These are phyloP conservation scores for Bremia lactucae DNA, from an alignment of 352 stramenopile genomes.

Conservation along the genomic window DNA sequence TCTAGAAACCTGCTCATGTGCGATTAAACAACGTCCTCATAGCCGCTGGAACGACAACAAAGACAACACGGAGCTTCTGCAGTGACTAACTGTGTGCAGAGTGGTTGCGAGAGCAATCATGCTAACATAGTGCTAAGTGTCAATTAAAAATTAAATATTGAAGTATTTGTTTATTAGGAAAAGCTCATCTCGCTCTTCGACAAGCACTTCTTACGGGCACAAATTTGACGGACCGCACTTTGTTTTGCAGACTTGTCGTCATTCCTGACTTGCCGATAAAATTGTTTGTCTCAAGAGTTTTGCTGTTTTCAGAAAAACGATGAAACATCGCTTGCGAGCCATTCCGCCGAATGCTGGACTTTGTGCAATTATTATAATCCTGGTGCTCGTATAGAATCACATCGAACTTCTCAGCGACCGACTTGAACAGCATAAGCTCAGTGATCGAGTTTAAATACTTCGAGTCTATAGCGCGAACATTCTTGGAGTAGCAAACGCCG, in stretches of 20 bases:
- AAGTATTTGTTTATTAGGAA: too few species aligned
- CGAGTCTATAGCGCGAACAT: slow-evolving; percentile 14
- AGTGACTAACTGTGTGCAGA: too few species aligned
- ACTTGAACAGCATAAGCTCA: slow-evolving; percentile 35
- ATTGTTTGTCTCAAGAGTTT: slow-evolving; percentile 11
- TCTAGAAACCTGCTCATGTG: too few species aligned
- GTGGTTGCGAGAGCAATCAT: too few species aligned
- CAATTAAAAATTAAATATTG: too few species aligned
- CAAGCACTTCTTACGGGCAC: too few species aligned
- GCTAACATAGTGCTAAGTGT: too few species aligned
- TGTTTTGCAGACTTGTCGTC: slow-evolving; percentile 15
- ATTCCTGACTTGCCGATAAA: slow-evolving; percentile 2
- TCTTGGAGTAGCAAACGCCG: slow-evolving; percentile 28
- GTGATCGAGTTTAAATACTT: slow-evolving; percentile 24
- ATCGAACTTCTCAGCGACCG: slow-evolving; percentile 23
- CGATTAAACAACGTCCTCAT: too few species aligned
- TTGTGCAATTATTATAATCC: slow-evolving; percentile 15
- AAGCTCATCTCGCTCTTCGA: too few species aligned
- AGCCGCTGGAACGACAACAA: too few species aligned
- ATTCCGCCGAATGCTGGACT: background rate
- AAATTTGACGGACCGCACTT: slow-evolving; percentile 20
- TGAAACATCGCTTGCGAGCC: slow-evolving; percentile 6
- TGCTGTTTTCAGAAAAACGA: slow-evolving; percentile 24
- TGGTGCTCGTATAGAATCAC: slow-evolving; percentile 31
- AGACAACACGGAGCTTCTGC: too few species aligned